Percentiles rank a stretch among this genome's conserved stretches.
Evolutionary conservation across 345 rosid species (phyloP).

Genomic region (Boechera stricta): DNA sequence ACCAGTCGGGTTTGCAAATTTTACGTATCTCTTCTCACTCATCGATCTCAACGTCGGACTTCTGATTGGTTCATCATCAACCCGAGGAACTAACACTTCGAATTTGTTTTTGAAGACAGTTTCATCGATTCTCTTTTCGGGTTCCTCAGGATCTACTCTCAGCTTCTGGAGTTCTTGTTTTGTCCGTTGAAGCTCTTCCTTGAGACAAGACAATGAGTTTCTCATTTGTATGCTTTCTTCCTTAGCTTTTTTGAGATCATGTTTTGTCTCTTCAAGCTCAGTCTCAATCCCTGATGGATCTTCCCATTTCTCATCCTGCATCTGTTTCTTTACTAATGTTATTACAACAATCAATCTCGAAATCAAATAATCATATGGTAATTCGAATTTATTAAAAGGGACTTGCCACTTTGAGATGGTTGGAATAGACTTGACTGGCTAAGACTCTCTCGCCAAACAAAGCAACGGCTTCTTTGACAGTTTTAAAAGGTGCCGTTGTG

Average conservation of each 20-base stretch:
- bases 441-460: constrained; percentile 80
- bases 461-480: constrained; percentile 81
- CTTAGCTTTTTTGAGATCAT: constrained; percentile 64
- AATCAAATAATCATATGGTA: neutral
- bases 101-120: constrained; percentile 44
- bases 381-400: neutral
- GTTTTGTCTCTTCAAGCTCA: constrained; percentile 82
- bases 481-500: constrained; percentile 71
- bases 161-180: constrained; percentile 66
- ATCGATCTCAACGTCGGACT: constrained; percentile 43
- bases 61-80: constrained; percentile 18
- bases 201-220: constrained; percentile 57
- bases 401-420: constrained; percentile 62
- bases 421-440: constrained; percentile 63
- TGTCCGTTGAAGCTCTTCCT: constrained; percentile 79
- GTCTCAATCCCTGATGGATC: constrained; percentile 29
- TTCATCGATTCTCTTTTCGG: constrained; percentile 32
- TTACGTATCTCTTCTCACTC: constrained; percentile 67
- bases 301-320: constrained; percentile 42
- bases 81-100: constrained; percentile 46
- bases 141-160: constrained; percentile 44
- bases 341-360: neutral
- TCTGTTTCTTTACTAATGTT: constrained; percentile 44
- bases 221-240: constrained; percentile 73
- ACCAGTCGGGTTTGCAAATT: constrained; percentile 59